A percentile compares a stretch with the other conserved stretches of the same genome.
These are phyloP conservation scores for Sordariomycetes sp. DNA, from an alignment of 2,329 filamentous ascomycete species.

Conservation along the genomic window DNA sequence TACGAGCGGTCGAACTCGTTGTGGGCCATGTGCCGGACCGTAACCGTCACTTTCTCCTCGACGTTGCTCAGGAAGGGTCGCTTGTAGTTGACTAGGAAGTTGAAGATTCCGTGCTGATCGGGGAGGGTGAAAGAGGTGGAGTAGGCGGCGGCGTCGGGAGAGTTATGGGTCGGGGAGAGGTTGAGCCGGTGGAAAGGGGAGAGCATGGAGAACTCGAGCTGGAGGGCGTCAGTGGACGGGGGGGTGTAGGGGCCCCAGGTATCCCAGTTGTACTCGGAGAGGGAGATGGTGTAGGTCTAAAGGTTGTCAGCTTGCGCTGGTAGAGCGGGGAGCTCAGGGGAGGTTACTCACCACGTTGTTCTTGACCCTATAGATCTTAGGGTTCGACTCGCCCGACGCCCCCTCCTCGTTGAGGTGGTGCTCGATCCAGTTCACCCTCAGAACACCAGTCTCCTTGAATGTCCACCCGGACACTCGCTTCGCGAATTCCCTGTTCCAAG, in stretches of 20 bases:
- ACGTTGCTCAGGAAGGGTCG: conserved; percentile 79
- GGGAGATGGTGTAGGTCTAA: conserved; percentile 72
- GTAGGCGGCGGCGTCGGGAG: conserved; percentile 60
- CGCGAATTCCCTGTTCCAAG: conserved; percentile 75
- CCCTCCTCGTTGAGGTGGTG: conserved; percentile 54
- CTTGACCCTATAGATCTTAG: conserved; percentile 87
- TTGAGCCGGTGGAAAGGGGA: conserved; percentile 89
- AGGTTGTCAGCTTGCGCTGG: conserved; percentile 13
- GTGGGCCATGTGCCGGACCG: conserved; percentile 91
- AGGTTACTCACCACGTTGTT: conserved; percentile 72
- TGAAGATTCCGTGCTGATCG: conserved; percentile 98
- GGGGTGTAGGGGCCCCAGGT: conserved; percentile 63
- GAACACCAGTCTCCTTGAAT: conserved; percentile 84
- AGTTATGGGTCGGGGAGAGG: conserved; percentile 44
- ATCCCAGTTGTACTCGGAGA: conserved; percentile 73
- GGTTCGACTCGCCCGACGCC: conserved; percentile 50
- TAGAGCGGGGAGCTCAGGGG: not conserved
- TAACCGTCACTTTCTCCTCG: conserved; percentile 90
- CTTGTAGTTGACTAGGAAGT: conserved; percentile 96
- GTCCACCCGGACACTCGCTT: conserved; percentile 84
- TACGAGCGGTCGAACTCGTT: conserved; percentile 91
- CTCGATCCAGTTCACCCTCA: conserved; percentile 71
- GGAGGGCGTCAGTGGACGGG: conserved; percentile 58
- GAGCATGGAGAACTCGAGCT: conserved; percentile 98
- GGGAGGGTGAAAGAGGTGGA: conserved; percentile 66